A percentile compares a stretch with the other conserved stretches of the same genome.
These are phyloP conservation scores for Acanthamoeba sp. DNA, from an alignment of 208 protist species.

Conservation along the genomic window DNA sequence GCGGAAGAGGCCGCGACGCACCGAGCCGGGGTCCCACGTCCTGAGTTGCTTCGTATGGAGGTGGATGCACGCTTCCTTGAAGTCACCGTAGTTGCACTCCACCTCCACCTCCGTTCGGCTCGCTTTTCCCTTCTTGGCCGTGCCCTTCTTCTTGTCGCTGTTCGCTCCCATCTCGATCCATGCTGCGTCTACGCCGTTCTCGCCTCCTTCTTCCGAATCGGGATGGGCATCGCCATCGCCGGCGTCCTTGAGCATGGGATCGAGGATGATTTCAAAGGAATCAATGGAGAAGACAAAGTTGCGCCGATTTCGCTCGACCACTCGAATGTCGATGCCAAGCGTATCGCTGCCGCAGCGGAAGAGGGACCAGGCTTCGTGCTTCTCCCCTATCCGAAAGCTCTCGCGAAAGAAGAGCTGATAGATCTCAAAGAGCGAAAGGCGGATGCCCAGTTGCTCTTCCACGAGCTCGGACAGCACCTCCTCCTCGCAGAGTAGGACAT, in stretches of 20 bases:
- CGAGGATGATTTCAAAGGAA: constrained; percentile 44
- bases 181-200: not conserved
- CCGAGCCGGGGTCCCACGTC: constrained; percentile 18
- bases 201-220: not conserved
- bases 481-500: constrained; percentile 35
- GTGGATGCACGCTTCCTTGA: constrained; percentile 34
- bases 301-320: constrained; percentile 18
- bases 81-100: constrained; percentile 41
- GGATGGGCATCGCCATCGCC: not conserved
- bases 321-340: constrained; percentile 23
- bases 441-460: not conserved
- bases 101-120: constrained; percentile 7
- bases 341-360: constrained; percentile 21
- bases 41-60: constrained; percentile 21
- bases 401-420: constrained; percentile 42
- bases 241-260: constrained; percentile 27
- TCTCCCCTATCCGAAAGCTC: not conserved
- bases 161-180: not conserved
- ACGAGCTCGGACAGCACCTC: constrained; percentile 24
- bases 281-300: constrained; percentile 38
- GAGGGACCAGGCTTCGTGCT: constrained; percentile 38
- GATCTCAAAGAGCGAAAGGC: constrained; percentile 21
- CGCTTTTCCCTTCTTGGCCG: not conserved
- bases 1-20: constrained; percentile 33
- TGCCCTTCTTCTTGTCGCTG: not conserved